Percentiles rank a stretch among this genome's conserved stretches.
Conservation (phyloP, 805 yeast genomes). For the Candida saitoana region DNA sequence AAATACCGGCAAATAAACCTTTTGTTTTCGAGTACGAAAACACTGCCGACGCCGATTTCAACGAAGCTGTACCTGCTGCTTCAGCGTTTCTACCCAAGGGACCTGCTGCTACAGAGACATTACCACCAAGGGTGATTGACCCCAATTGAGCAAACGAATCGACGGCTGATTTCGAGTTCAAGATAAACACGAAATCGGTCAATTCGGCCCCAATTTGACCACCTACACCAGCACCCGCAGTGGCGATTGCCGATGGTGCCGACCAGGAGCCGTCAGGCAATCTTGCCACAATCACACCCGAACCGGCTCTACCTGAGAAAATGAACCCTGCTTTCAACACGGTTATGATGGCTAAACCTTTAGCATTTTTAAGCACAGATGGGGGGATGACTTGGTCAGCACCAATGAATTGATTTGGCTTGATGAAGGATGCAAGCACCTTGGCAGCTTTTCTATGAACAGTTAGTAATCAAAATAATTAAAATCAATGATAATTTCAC, state of each 20-base stretch:
- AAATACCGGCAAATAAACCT: constrained; percentile 96
- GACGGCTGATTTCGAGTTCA: constrained; percentile 84
- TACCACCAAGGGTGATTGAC: constrained; percentile 91
- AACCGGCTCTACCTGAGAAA: constrained; percentile 95
- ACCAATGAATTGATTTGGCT: constrained; percentile 91
- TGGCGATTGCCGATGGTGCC: constrained; percentile 90
- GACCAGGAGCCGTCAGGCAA: constrained; percentile 96
- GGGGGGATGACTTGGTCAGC: constrained; percentile 90
- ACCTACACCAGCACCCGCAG: constrained; percentile 99
- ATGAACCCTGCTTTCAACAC: constrained; percentile 96
- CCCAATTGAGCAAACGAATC: constrained; percentile 92
- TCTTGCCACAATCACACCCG: constrained; percentile 91
- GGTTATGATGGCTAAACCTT: constrained; percentile 87
- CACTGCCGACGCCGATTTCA: constrained; percentile 82
- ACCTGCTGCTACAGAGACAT: constrained; percentile 93
- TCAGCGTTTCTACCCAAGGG: constrained; percentile 97
- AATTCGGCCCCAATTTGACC: constrained; percentile 96
- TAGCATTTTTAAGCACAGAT: constrained; percentile 77
- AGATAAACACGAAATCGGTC: constrained; percentile 92
- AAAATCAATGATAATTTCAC: too few relatives aligned
- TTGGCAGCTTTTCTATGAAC: constrained; percentile 80
- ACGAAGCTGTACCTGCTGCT: constrained; percentile 92
- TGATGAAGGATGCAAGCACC: constrained; percentile 80
- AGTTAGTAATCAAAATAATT: constrained; percentile 19
- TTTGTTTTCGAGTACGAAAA: constrained; percentile 93